phyloP scores from a whole-genome alignment of 306 rosid genomes.

The Rosa multiflora region DNA sequence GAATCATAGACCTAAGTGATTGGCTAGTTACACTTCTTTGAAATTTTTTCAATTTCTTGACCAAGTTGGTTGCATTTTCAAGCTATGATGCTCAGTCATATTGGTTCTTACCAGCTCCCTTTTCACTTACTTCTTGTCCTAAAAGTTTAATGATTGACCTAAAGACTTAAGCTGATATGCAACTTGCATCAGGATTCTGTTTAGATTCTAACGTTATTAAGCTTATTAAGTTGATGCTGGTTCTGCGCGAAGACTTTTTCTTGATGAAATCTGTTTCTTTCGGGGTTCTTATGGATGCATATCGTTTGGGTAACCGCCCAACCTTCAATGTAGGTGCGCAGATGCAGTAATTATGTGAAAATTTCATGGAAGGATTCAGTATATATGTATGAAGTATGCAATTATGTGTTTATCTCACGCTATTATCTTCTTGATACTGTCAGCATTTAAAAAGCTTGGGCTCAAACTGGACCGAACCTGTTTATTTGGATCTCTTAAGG shows the following conservation, averaged over 20 bases:
- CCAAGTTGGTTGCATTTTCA: background rate
- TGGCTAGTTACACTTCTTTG: background rate
- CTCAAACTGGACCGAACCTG: constrained; percentile 89
- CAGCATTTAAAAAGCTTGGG: constrained; percentile 84
- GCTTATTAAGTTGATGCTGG: background rate
- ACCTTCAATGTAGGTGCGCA: constrained; percentile 78
- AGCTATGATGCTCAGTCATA: background rate
- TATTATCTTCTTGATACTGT: background rate
- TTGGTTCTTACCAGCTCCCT: background rate
- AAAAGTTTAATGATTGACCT: too few relatives aligned
- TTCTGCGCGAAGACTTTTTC: background rate
- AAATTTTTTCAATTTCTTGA: background rate
- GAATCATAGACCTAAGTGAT: background rate
- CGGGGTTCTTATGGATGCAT: constrained; percentile 84
- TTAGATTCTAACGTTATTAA: background rate
- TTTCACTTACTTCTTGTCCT: background rate
- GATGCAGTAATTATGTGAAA: background rate
- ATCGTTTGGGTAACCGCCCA: constrained; percentile 48
- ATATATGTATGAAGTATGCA: background rate
- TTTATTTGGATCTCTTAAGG: constrained; percentile 82
- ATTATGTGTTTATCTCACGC: constrained; percentile 1
- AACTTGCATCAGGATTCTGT: too few relatives aligned
- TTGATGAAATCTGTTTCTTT: constrained; percentile 10
- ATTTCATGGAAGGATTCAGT: background rate
- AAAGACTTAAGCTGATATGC: too few relatives aligned